Evolutionary conservation across 2,329 filamentous ascomycete genomes (phyloP).

Genomic region (Clonostachys sp.): DNA sequence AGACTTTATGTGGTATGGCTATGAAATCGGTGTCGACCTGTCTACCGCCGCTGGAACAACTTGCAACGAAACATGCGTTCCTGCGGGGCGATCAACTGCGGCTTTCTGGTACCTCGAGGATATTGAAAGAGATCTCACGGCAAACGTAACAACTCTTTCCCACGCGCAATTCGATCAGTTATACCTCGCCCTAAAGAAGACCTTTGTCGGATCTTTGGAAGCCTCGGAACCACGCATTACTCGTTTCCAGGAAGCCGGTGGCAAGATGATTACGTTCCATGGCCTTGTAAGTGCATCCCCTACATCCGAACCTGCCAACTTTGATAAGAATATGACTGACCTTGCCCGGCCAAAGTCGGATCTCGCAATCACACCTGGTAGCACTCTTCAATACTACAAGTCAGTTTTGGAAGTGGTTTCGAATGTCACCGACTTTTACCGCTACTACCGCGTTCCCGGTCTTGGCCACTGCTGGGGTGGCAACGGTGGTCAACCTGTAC

Average conservation of each 20-base stretch:
- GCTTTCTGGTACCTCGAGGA: too few species aligned
- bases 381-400: slow-evolving; percentile 18
- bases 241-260: background rate
- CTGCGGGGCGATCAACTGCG: background rate
- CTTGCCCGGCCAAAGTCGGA: slow-evolving; percentile 6
- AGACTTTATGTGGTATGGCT: background rate
- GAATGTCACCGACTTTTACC: slow-evolving; percentile 19
- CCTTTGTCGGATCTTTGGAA: background rate
- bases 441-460: slow-evolving; percentile 22
- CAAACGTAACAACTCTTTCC: background rate
- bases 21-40: background rate
- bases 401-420: slow-evolving; percentile 7
- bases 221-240: background rate
- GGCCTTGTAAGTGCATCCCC: background rate
- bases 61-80: background rate
- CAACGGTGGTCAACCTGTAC: slow-evolving; percentile 1
- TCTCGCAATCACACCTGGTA: slow-evolving; percentile 5
- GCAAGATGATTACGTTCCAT: background rate
- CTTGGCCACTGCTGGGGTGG: slow-evolving; percentile 19
- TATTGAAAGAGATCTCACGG: background rate
- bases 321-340: background rate
- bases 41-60: background rate
- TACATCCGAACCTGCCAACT: background rate
- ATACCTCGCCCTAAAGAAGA: background rate
- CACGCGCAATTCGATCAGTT: background rate